Evolutionary conservation across 2,329 filamentous ascomycete genomes (phyloP).

Genomic region (Cyclaneusma minus): DNA sequence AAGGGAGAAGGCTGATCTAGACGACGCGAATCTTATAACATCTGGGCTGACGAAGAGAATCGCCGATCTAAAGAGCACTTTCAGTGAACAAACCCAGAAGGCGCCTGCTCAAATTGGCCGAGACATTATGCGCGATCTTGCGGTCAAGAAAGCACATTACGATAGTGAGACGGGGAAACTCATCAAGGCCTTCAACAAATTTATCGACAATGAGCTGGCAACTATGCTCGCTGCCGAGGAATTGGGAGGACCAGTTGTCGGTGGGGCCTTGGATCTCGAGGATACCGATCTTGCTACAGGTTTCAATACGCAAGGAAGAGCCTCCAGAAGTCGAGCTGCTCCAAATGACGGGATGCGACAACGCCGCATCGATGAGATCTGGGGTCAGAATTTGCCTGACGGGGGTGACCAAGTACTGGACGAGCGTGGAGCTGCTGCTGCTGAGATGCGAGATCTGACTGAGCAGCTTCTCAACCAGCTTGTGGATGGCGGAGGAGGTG

Average conservation of each 20-base stretch:
- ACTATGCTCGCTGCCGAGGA: conserved; percentile 71
- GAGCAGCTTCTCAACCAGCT: conserved; percentile 45
- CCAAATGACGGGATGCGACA: conserved; percentile 35
- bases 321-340: conserved; percentile 29
- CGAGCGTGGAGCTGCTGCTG: conserved; percentile 25
- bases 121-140: conserved; percentile 46
- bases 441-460: conserved; percentile 44
- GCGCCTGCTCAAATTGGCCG: conserved; percentile 43
- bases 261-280: conserved; percentile 53
- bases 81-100: conserved; percentile 40
- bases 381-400: conserved; percentile 21
- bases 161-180: conserved; percentile 44
- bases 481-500: conserved; percentile 36
- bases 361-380: conserved; percentile 48
- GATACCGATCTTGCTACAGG: conserved; percentile 41
- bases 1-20: conserved; percentile 30
- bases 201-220: conserved; percentile 57
- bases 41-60: conserved; percentile 41
- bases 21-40: conserved; percentile 39
- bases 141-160: conserved; percentile 40
- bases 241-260: conserved; percentile 67
- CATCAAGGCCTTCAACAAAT: conserved; percentile 48
- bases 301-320: conserved; percentile 43
- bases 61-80: conserved; percentile 37
- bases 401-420: conserved; percentile 25